Evolutionary conservation across 768 basidiomycete genomes (phyloP).

Genomic region (Tricholoma bakamatsutake): DNA sequence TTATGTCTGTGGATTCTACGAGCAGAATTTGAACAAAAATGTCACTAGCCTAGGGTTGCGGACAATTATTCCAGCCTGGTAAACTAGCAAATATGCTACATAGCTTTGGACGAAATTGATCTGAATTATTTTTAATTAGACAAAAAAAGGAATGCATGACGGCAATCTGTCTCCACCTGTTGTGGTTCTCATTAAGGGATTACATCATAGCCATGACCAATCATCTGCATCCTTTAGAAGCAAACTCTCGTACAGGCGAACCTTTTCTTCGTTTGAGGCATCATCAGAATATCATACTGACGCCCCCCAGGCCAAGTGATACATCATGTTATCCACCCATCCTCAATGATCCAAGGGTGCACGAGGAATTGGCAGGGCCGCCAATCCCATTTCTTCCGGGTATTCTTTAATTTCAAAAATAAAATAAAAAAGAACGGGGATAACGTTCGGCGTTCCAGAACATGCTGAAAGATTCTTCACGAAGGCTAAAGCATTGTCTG

Average conservation of each 20-base stretch:
- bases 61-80: too few species aligned
- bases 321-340: neutral
- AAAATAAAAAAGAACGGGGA: neutral
- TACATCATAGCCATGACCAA: too few species aligned
- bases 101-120: too few species aligned
- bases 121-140: too few species aligned
- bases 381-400: neutral
- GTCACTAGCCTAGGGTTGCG: too few species aligned
- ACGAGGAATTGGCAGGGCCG: neutral
- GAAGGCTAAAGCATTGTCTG: slow-evolving; percentile 20
- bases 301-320: neutral
- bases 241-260: neutral
- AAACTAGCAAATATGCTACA: too few species aligned
- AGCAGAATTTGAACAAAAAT: too few species aligned
- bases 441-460: slow-evolving; percentile 18
- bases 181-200: too few species aligned
- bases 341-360: neutral
- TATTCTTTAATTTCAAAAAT: neutral
- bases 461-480: slow-evolving; percentile 27
- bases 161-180: too few species aligned
- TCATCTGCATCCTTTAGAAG: neutral
- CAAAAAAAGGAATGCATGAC: too few species aligned
- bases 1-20: too few species aligned
- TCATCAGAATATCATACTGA: neutral
- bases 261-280: neutral